Conservation (phyloP, 2,329 filamentous ascomycete genomes). For the Colletotrichum sp. region DNA sequence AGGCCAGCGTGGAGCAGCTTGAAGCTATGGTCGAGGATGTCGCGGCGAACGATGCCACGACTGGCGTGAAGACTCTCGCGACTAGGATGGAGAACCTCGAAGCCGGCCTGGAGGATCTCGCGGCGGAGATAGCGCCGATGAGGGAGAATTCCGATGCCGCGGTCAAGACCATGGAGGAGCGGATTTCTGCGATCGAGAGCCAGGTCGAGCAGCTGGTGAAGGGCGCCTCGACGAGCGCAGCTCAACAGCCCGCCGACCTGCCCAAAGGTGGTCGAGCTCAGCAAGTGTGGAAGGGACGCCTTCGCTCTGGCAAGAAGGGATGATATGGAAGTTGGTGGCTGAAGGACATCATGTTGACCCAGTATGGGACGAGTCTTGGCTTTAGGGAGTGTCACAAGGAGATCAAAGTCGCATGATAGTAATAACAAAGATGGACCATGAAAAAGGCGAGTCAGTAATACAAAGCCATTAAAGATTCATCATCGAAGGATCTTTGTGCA, state of each 20-base stretch:
- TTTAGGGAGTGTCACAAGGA: not conserved
- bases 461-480: not conserved
- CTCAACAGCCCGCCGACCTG: not conserved
- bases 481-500: no score
- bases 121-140: not conserved
- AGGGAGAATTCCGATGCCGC: not conserved
- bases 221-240: not conserved
- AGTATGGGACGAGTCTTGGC: not conserved
- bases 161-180: not conserved
- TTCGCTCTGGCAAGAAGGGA: not conserved
- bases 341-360: not conserved
- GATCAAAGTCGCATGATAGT: not conserved
- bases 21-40: not conserved
- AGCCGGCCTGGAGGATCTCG: not conserved
- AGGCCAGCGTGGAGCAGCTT: not conserved
- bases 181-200: not conserved
- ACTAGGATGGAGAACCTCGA: not conserved
- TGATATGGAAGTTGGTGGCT: not conserved
- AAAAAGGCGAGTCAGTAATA: not conserved
- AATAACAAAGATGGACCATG: not conserved
- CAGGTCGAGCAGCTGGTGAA: not conserved
- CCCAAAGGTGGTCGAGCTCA: not conserved
- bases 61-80: not conserved
- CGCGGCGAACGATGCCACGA: accelerated
- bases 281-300: not conserved